A percentile compares a stretch with the other conserved stretches of the same genome.
phyloP scores from a whole-genome alignment of 176 grass and related monocot species.

The Carex scoparia region DNA sequence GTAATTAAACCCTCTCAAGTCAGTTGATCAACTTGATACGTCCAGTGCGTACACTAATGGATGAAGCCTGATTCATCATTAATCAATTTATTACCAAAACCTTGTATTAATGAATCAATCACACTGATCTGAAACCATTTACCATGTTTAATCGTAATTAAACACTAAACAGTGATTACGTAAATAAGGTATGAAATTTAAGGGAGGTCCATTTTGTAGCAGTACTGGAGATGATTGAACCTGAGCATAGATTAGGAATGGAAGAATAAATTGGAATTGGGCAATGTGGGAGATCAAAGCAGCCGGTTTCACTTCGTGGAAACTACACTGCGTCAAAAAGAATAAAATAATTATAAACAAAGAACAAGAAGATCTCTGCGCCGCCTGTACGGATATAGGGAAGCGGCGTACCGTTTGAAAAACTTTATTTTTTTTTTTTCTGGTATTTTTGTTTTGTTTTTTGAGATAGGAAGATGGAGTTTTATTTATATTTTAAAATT shows the following conservation, averaged over 20 bases:
- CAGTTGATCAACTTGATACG: background rate
- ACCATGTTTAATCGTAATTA: background rate
- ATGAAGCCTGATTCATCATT: background rate
- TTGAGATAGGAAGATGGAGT: too few species aligned
- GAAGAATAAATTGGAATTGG: background rate
- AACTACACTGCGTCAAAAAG: background rate
- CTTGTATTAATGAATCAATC: background rate
- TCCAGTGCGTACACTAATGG: background rate
- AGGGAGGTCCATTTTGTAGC: background rate
- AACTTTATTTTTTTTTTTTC: too few species aligned
- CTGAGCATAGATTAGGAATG: background rate
- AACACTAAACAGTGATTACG: background rate
- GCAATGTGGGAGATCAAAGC: background rate
- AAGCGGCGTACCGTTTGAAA: background rate
- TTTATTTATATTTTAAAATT: too few species aligned
- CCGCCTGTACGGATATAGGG: background rate
- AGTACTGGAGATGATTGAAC: background rate
- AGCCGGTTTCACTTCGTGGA: constrained; percentile 4
- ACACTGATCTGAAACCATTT: background rate
- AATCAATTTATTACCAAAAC: background rate
- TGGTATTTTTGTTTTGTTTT: too few species aligned
- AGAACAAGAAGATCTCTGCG: background rate
- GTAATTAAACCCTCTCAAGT: background rate
- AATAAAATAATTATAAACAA: background rate
- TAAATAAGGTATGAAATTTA: background rate